Conservation (phyloP, 768 basidiomycete species). For the Holtermanniella nyarrowii region DNA sequence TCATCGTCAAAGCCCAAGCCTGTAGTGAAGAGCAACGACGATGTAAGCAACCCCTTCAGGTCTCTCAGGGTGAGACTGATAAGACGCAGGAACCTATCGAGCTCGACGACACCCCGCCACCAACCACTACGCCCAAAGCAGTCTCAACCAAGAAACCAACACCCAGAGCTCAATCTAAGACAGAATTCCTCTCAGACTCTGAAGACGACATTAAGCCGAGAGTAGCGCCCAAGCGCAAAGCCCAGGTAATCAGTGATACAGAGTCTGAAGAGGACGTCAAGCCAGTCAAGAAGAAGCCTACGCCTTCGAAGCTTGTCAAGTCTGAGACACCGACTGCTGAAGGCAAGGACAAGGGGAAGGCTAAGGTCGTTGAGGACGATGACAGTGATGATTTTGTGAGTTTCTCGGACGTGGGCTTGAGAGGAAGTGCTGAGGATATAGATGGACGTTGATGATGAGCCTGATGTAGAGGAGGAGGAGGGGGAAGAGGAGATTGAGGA, state of each 20-base stretch:
- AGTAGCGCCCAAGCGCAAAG: background rate
- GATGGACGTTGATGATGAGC: background rate
- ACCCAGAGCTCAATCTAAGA: constrained; percentile 1
- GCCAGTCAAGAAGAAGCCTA: constrained; percentile 16
- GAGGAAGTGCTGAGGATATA: background rate
- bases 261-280: constrained; percentile 17
- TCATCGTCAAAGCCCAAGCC: too few species aligned
- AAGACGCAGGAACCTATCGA: constrained; percentile 16
- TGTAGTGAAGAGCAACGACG: too few species aligned
- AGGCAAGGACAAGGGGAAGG: constrained; percentile 7
- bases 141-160: constrained; percentile 5
- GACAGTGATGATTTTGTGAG: constrained; percentile 8
- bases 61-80: constrained; percentile 8
- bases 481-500: constrained; percentile 6
- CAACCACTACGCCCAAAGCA: background rate
- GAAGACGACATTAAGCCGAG: constrained; percentile 7
- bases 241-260: background rate
- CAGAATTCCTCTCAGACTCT: constrained; percentile 4
- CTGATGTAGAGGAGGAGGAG: constrained; percentile 2
- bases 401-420: constrained; percentile 1
- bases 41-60: too few species aligned
- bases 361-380: constrained; percentile 13
- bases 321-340: constrained; percentile 17
- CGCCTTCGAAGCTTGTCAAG: constrained; percentile 11
- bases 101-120: constrained; percentile 7